phyloP scores from a whole-genome alignment of 2,329 filamentous ascomycete species.

The Hirsutella thompsonii region DNA sequence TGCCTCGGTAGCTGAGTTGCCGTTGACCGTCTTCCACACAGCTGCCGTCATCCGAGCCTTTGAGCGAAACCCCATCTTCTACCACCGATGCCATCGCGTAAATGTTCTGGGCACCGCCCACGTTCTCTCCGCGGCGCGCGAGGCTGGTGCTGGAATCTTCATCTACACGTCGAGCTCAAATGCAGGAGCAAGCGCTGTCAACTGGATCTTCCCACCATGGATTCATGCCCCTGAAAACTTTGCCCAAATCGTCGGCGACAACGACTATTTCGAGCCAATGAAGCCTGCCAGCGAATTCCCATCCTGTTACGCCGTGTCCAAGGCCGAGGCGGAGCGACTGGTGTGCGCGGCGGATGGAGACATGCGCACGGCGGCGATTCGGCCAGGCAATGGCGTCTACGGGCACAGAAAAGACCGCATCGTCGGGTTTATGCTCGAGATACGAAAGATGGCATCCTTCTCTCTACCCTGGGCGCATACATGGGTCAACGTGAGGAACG shows the following conservation, averaged over 20 bases:
- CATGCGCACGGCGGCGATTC: slow-evolving; percentile 40
- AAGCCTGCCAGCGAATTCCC: slow-evolving; percentile 29
- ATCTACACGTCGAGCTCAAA: slow-evolving; percentile 37
- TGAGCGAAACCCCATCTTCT: slow-evolving; percentile 31
- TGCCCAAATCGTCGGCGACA: slow-evolving; percentile 31
- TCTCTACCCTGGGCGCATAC: slow-evolving; percentile 31
- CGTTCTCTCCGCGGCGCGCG: slow-evolving; percentile 31
- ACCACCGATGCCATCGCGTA: slow-evolving; percentile 30
- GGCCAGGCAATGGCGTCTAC: slow-evolving; percentile 40
- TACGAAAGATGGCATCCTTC: slow-evolving; percentile 27
- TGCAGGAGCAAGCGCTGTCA: slow-evolving; percentile 25
- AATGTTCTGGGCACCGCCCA: slow-evolving; percentile 38
- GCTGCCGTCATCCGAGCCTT: slow-evolving; percentile 39
- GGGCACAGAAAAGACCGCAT: slow-evolving; percentile 28
- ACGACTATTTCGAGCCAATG: slow-evolving; percentile 27
- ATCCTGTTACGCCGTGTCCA: slow-evolving; percentile 36
- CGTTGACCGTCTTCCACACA: slow-evolving; percentile 44
- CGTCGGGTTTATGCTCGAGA: slow-evolving; percentile 18
- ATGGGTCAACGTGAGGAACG: slow-evolving; percentile 36
- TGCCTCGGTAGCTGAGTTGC: slow-evolving; percentile 22
- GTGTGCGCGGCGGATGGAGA: slow-evolving; percentile 29
- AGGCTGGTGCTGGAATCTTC: slow-evolving; percentile 33
- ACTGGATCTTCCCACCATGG: slow-evolving; percentile 32
- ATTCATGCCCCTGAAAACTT: slow-evolving; percentile 21
- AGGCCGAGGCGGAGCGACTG: slow-evolving; percentile 36